phyloP scores from a whole-genome alignment of 2,329 filamentous ascomycete genomes.

The Verticillium albo-atrum region DNA sequence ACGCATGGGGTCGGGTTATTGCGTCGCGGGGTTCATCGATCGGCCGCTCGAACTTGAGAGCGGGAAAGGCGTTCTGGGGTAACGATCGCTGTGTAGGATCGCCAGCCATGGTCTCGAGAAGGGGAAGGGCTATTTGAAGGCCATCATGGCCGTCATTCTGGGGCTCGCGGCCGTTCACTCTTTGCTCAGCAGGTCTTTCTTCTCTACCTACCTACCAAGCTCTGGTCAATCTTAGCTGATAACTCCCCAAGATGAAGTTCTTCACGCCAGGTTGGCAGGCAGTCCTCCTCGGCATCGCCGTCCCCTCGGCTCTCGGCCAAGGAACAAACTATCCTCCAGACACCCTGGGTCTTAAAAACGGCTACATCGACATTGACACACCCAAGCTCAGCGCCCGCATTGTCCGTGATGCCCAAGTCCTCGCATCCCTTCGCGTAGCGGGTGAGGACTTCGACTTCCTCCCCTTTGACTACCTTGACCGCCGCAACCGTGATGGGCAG shows the following conservation, averaged over 20 bases:
- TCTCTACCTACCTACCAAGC: no score
- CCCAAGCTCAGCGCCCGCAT: slow-evolving; percentile 36
- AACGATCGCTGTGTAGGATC: not conserved
- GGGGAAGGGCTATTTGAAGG: not conserved
- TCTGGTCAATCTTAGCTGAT: no score
- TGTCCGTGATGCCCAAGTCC: slow-evolving; percentile 39
- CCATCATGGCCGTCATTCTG: not conserved
- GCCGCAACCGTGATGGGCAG: slow-evolving; percentile 44
- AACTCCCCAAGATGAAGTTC: not conserved
- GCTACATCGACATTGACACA: slow-evolving; percentile 33
- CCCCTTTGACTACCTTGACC: slow-evolving; percentile 43
- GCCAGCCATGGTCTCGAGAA: not conserved
- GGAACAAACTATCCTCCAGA: slow-evolving; percentile 15
- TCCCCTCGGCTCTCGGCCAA: not conserved
- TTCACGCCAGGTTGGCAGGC: not conserved
- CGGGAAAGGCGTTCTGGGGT: not conserved
- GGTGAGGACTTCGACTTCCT: slow-evolving; percentile 47
- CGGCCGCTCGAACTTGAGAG: not conserved
- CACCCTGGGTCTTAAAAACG: slow-evolving; percentile 31
- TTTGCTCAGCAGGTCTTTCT: no score
- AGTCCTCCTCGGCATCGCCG: not conserved
- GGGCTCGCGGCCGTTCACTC: no score
- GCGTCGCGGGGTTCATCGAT: not conserved
- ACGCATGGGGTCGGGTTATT: not conserved
- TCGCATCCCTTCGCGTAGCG: slow-evolving; percentile 40